Base-by-base conservation (phyloP, 345 rosid genomes). In the Linum lewisii region DNA sequence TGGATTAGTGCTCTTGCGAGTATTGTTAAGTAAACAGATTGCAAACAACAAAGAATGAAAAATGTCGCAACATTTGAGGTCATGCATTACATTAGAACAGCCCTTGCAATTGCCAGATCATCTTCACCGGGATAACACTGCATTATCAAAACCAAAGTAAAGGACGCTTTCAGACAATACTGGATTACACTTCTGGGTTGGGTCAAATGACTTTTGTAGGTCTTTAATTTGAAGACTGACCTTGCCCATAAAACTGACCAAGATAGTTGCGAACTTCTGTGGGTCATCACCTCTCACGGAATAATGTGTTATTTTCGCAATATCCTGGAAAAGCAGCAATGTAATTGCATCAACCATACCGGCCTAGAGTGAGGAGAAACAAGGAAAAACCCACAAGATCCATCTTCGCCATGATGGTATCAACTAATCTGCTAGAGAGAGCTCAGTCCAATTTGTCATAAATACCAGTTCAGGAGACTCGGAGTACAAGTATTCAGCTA, bases 111-210 rank as follows among this genome's bases (percentile, higher is more conserved):
- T 20, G 92, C 99, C 44, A 87, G 71, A 77, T 93, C 99, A 71
- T 90, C 99, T 85, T 93, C 99, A 24, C 96, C 88, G 0, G 99
- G 99, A 82, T 87, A 93, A 72, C 99, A 89, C 99, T 93, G 92
- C 75, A 72, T 21, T 47, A 54, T 69, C 55, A 66, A 57, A 69
- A 66, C 11, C 57, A 22, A 65, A 61, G 21, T 11, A 42, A 42
- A 11, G 18, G 18, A 42, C 0, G 47, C 47, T 42, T 42, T 42
- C 13, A 16, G 16, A 42, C 34, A 29, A 29, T 29, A 16, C 18
- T 42, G 47, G 47, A 11, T n/a, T n/a, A n/a, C n/a, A n/a, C n/a
- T n/a, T n/a, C n/a, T n/a, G n/a, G n/a, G n/a, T n/a, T n/a, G n/a
- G n/a, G n/a, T 42, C 47, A 42, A 42, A 11, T 11, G 16, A 42